Conservation (phyloP, 163 green algal species). For the Scenedesmus sp. region DNA sequence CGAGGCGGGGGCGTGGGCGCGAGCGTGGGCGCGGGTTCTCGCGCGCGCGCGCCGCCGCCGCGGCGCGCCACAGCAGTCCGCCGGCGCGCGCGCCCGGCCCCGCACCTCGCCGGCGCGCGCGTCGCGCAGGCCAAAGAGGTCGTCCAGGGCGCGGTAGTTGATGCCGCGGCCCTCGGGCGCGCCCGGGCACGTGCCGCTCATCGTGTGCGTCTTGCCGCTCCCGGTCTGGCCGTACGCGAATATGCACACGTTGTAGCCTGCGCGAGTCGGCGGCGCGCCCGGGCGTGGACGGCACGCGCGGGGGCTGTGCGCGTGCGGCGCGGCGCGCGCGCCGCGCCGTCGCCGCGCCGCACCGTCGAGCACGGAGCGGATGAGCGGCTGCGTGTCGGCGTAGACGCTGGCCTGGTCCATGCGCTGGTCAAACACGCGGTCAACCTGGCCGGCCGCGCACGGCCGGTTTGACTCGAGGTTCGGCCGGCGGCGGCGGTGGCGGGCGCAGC, state of each 20-base stretch:
- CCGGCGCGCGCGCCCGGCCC: no score
- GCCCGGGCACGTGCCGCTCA: conserved; percentile 80
- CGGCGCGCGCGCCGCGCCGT: no score
- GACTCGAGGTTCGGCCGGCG: no score
- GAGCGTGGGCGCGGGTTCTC: no score
- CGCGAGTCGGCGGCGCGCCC: no score
- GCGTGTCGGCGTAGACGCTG: conserved; percentile 90
- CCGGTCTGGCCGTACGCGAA: conserved; percentile 97
- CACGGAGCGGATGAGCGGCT: conserved; percentile 89
- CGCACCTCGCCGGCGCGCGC: conserved; percentile 71
- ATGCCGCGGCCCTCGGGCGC: conserved; percentile 77
- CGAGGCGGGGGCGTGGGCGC: neutral
- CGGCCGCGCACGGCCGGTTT: no score
- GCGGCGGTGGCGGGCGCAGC: no score
- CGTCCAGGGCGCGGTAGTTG: conserved; percentile 92
- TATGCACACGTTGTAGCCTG: conserved; percentile 97
- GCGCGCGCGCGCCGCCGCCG: no score
- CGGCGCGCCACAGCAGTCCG: no score
- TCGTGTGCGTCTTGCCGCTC: conserved; percentile 95
- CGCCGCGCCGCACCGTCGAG: conserved; percentile 77
- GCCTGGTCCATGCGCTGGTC: conserved; percentile 70
- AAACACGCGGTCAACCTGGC: conserved; percentile 93
- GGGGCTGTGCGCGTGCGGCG: no score
- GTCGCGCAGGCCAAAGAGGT: conserved; percentile 84
- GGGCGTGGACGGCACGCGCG: no score